Evolutionary conservation across 345 rosid genomes (phyloP), one percentile per base, ranked within the genome.

Genomic region (Sonneratia caseolaris): DNA sequence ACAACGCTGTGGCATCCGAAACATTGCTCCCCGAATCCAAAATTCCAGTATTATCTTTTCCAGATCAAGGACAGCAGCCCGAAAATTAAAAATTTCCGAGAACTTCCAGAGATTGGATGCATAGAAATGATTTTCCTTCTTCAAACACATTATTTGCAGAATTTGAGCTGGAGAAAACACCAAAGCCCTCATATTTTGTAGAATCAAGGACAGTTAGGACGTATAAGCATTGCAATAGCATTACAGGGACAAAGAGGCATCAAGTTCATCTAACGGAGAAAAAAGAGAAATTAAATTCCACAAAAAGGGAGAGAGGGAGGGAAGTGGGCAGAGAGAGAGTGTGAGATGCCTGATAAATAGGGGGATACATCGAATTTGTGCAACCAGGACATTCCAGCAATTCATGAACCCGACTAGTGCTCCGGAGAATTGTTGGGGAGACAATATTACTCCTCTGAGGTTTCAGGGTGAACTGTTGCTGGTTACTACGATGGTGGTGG

Each of bases 311-410:
- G 12, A 24, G 35, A 9, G 10, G 12, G 64, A 27, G 32, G 32
- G 32, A 27, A 27, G 32, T 27, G 32, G 32, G 32, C 32, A 27
- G 32, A 27, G 32, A 27, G 32, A 27, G 32, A 27, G 32, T 27
- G 32, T 27, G 59, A 6, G 24, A 67, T 47, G 91, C 98, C 98
- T 91, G 98, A 78, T 93, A 95, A 73, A 93, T 93, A 0, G 98
- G 98, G 76, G 98, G 98, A 81, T 91, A 93, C 98, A 93, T 93
- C 37, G 96, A 93, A 82, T 89, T 93, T 81, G 98, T 93, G 65
- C 97, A 93, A 66, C 90, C 98, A 55, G 98, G 98, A 77, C 98
- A 93, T 81, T 93, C 98, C 59, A 93, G 92, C 78, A 93, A 87
- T 84, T 93, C 98, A 67, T 91, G 98, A 73, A 93, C 98, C 79